Conservation (phyloP, 108 stramenopile species). For the Pseudonitzschia delicatissima region DNA sequence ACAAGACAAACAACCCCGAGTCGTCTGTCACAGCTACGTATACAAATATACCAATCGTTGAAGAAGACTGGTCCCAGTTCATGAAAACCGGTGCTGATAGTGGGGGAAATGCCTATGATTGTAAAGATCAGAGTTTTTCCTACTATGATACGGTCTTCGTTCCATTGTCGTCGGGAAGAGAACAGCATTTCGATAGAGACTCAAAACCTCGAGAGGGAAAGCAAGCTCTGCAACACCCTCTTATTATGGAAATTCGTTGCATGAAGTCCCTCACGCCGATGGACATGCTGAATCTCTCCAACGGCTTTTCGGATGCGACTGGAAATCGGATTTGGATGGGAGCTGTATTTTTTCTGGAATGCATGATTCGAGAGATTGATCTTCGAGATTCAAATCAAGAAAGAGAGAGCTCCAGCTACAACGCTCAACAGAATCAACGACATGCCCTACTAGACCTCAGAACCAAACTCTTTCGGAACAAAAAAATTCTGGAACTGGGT, state of each 20-base stretch:
- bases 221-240: background rate
- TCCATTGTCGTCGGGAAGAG: background rate
- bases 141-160: slow-evolving; percentile 4
- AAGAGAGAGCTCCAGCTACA: too few species aligned
- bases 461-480: background rate
- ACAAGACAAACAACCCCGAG: too few species aligned
- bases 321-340: slow-evolving; percentile 73
- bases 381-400: background rate
- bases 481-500: slow-evolving; percentile 53
- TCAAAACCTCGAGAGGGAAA: background rate
- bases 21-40: too few species aligned
- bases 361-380: background rate
- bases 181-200: background rate
- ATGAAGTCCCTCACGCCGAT: slow-evolving; percentile 41
- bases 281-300: slow-evolving; percentile 67
- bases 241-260: slow-evolving; percentile 5
- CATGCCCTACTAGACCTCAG: slow-evolving; percentile 6
- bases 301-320: slow-evolving; percentile 54
- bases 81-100: background rate
- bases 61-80: background rate
- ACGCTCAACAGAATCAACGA: background rate
- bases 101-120: background rate
- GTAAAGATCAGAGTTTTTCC: background rate
- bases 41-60: too few species aligned
- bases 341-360: slow-evolving; percentile 45